A percentile compares a stretch with the other conserved stretches of the same genome.
phyloP scores from a whole-genome alignment of 1,284 basidiomycete genomes.

The Sparassis latifolia region DNA sequence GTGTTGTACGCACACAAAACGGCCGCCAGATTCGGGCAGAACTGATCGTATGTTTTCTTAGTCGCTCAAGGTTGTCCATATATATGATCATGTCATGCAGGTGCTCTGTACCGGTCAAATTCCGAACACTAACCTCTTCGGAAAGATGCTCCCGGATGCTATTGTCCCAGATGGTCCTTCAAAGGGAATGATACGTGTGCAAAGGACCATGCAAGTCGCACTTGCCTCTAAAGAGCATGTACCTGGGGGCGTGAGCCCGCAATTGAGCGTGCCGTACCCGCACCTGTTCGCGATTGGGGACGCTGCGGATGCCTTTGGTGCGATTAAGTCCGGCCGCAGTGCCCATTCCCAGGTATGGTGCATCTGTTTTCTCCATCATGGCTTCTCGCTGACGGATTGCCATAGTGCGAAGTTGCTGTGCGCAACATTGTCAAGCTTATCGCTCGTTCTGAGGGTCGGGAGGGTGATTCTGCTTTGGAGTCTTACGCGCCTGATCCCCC shows the following conservation, averaged over 20 bases:
- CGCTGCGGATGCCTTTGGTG: conserved; percentile 63
- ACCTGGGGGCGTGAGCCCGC: conserved; percentile 54
- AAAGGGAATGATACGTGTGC: conserved; percentile 47
- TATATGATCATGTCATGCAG: conserved; percentile 26
- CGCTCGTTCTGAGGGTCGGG: conserved; percentile 20
- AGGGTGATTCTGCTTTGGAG: conserved; percentile 36
- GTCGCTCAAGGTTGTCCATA: neutral
- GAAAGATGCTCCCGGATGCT: conserved; percentile 39
- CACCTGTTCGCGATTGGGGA: conserved; percentile 68
- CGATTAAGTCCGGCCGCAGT: conserved; percentile 66
- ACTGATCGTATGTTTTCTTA: conserved; percentile 39
- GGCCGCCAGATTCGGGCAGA: conserved; percentile 59
- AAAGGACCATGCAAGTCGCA: conserved; percentile 55
- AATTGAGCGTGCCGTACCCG: conserved; percentile 45
- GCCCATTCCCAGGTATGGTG: conserved; percentile 49
- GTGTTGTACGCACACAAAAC: conserved; percentile 45
- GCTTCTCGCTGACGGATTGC: neutral
- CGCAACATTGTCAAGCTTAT: conserved; percentile 46
- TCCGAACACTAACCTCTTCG: conserved; percentile 61
- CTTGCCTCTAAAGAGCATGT: conserved; percentile 35
- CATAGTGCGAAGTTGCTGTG: conserved; percentile 44
- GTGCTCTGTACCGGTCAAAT: conserved; percentile 73
- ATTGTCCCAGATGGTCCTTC: conserved; percentile 35
- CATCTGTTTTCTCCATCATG: neutral
- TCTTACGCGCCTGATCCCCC: conserved; percentile 49